Evolutionary conservation across 352 stramenopile genomes (phyloP).

Genomic region (Phytophthora hibernalis): DNA sequence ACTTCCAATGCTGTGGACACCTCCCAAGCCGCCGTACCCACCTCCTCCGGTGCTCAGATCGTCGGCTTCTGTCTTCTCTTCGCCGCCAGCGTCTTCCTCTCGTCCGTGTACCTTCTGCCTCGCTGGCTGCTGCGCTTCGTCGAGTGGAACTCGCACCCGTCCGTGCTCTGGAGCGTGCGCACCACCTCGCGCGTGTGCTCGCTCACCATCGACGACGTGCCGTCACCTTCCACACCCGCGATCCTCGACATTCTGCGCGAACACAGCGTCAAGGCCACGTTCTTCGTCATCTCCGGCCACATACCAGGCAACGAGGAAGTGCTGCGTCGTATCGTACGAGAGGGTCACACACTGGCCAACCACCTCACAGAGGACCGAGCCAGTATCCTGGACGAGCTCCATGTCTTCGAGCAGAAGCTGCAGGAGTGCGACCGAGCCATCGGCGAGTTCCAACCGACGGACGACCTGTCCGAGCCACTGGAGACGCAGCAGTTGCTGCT

Average conservation of each 20-base stretch:
- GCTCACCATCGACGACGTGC: constrained; percentile 85
- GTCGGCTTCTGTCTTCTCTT: constrained; percentile 34
- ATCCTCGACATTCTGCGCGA: constrained; percentile 80
- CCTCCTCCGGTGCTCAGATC: constrained; percentile 19
- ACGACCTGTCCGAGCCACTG: constrained; percentile 5
- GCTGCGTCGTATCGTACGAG: constrained; percentile 75
- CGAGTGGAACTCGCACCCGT: constrained; percentile 70
- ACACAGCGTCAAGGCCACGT: constrained; percentile 76
- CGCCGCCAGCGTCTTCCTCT: constrained; percentile 42
- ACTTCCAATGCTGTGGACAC: background rate
- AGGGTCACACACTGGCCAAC: constrained; percentile 82
- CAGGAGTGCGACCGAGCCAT: constrained; percentile 80
- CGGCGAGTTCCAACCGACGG: constrained; percentile 43
- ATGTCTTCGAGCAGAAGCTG: constrained; percentile 87
- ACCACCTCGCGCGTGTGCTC: constrained; percentile 66
- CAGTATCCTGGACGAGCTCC: constrained; percentile 79
- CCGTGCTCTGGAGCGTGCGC: constrained; percentile 74
- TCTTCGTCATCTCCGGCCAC: constrained; percentile 86
- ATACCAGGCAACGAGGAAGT: constrained; percentile 75
- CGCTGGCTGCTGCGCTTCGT: constrained; percentile 74
- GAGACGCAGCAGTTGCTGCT: constrained; percentile 35
- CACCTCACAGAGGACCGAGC: constrained; percentile 84
- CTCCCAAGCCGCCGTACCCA: background rate
- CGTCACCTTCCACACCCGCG: constrained; percentile 61
- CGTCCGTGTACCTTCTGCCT: constrained; percentile 74